Evolutionary conservation across 2,329 filamentous ascomycete genomes (phyloP), one percentile per base, ranked within the genome.

Genomic region (Aspergillus chevalieri): DNA sequence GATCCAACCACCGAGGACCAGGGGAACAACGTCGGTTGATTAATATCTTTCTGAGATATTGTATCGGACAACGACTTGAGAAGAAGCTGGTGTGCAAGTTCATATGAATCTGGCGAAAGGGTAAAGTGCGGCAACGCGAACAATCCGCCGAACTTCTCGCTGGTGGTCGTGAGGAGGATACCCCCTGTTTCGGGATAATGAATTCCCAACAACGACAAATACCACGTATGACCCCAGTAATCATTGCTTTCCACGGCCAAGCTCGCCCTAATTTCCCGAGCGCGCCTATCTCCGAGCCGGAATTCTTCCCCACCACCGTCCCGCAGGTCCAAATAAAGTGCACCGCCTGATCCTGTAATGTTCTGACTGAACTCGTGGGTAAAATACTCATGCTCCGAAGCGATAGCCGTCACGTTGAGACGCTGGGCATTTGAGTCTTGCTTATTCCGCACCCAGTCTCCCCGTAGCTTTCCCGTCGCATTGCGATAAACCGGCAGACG

Each of bases 141-240:
- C 49, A 97, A 85, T 41, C 93, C 91, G n/a, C 86, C 83, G 62
- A 93, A 93, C 73, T 95, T 96, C 64, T 95, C 87, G 67, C 90
- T 96, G 44, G 90, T 92, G 0, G 92, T 96, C 1, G 86, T 88
- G 64, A 97, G 74, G 33, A 97, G 74, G 45, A 93, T 81, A 12
- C 83, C 81, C 1, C 93, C 93, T 54, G 86, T 81, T n/a, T 80
- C 78, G 34, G 86, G 84, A 77, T 90, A 94, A 72, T 97, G 92
- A 3, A 94, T 79, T 3, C 93, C 93, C 68, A 89, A 85, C 45
- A 95, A 72, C 46, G 81, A 78, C 71, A 94, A 83, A 57, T 91
- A 85, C 83, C 87, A 91, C 57, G 82, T 87, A 62, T 85, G 85
- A 4, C 86, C 86, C 52, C 81, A 77, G 57, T 80, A 81, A 49